A percentile compares a stretch with the other conserved stretches of the same genome.
These are phyloP conservation scores for Phialocephala subalpina DNA, from an alignment of 2,329 filamentous ascomycete species.

Conservation along the genomic window DNA sequence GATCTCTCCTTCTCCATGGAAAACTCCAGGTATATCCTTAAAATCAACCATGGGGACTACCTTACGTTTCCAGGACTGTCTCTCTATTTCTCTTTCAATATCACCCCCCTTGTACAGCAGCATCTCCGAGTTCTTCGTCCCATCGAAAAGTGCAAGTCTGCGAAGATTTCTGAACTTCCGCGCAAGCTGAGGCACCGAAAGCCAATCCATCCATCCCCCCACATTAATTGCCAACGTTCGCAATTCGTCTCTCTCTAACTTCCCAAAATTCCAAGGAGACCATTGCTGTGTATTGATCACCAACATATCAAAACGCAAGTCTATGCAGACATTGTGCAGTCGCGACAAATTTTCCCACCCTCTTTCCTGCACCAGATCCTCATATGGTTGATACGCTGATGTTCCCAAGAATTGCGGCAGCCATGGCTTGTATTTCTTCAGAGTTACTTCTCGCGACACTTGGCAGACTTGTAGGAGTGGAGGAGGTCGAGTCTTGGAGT, in stretches of 20 bases:
- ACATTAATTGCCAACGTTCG: conserved; percentile 5
- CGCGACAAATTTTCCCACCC: neutral
- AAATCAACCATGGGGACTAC: neutral
- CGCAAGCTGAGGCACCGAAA: neutral
- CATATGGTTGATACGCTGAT: conserved; percentile 3
- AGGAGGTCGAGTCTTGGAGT: conserved; percentile 25
- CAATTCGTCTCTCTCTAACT: conserved; percentile 5
- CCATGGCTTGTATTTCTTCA: conserved; percentile 31
- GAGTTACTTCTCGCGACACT: conserved; percentile 23
- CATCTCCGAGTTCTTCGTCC: neutral
- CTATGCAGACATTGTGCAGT: conserved; percentile 24
- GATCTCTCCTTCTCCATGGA: neutral
- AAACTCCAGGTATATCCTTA: neutral
- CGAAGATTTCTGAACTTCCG: conserved; percentile 6
- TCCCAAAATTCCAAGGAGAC: conserved; percentile 4
- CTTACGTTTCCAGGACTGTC: neutral
- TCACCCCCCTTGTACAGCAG: neutral
- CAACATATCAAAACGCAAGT: conserved; percentile 19
- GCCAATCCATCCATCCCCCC: neutral
- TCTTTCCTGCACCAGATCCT: conserved; percentile 1
- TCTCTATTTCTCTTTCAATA: neutral
- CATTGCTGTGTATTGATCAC: conserved; percentile 7
- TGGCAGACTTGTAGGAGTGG: conserved; percentile 29
- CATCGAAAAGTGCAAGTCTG: conserved; percentile 6
- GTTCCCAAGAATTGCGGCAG: conserved; percentile 21